phyloP scores from a whole-genome alignment of 1,139 yeast genomes.

The Pneumocystis jirovecii region DNA sequence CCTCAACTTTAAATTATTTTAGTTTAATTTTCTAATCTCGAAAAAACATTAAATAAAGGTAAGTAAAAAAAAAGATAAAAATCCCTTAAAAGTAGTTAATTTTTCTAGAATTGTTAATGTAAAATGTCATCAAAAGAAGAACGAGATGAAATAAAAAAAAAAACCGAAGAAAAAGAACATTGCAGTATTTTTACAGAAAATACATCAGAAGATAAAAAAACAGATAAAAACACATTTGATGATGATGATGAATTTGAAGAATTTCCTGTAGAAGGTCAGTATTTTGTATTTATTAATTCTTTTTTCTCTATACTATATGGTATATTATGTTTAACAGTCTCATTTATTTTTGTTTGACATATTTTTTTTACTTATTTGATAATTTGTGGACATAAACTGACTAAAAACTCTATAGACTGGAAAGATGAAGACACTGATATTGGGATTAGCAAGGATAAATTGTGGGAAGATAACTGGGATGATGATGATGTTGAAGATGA shows the following conservation, averaged over 20 bases:
- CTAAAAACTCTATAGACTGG: constrained; percentile 31
- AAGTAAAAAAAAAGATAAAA: no score
- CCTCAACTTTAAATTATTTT: no score
- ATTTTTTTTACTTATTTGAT: background rate
- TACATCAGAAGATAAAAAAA: background rate
- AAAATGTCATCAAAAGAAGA: background rate
- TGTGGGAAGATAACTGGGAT: constrained; percentile 97
- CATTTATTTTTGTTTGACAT: background rate
- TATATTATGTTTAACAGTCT: background rate
- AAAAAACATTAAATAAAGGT: no score
- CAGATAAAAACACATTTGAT: background rate
- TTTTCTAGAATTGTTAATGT: background rate
- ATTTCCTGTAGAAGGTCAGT: constrained; percentile 70
- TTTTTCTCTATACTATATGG: background rate
- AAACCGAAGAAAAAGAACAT: background rate
- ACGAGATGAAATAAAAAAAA: background rate
- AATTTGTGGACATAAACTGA: background rate
- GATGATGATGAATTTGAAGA: constrained; percentile 85
- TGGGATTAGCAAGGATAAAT: constrained; percentile 26
- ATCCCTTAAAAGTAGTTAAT: no score
- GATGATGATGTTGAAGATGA: constrained; percentile 72
- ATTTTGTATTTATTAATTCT: constrained; percentile 14
- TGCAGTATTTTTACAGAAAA: background rate
- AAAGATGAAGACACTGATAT: constrained; percentile 34
- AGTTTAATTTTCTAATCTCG: no score